Evolutionary conservation across 2,329 filamentous ascomycete species (phyloP), one percentile per base, ranked within the genome.

Genomic region (Paraphaeosphaeria sporulosa): DNA sequence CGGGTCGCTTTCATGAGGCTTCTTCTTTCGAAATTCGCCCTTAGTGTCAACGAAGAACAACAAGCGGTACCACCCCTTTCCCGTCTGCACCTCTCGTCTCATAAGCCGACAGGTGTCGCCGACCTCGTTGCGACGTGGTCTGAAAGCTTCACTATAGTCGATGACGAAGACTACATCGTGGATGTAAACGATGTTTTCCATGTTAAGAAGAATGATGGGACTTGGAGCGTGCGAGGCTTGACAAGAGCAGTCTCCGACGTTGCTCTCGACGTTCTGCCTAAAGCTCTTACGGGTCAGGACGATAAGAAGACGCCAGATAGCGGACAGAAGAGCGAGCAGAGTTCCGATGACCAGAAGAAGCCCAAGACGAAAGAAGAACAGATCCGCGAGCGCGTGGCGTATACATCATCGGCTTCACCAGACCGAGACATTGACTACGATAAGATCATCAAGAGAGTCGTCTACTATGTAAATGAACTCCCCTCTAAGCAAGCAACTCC

Each of bases 121-220:
- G 85, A 91, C 66, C 80, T 95, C 30, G 78, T 96, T 25, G 81
- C 85, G 55, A 85, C 85, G 2, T 88, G 88, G 83, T 83, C 86
- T 61, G 88, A 92, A 43, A 86, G 90, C 61, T 87, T 93, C 64
- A 76, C 80, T 72, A 85, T 86, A 57, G 87, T 90, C 53, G 85
- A 89, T 42, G 86, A 85, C 1, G 84, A 90, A 59, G 88, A 93
- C 66, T 88, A 89, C 70, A 89, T 98, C 72, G 89, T 88, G 68
- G 93, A 88, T 58, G 92, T 94, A 64, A 89, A 90, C 62, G 94
- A 98, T 70, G 90, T 87, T 0, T 98, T 98, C 73, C 87, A 88
- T 57, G 81, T 97, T 36, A 87, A 94, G 68, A 90, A 88, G 48
- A 84, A 87, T 5, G 83, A 85, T 12, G 87, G 87, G 30, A 58